A percentile compares a stretch with the other conserved stretches of the same genome.
phyloP scores from a whole-genome alignment of 108 stramenopile species.

The Pseudonitzschia multistriata region DNA sequence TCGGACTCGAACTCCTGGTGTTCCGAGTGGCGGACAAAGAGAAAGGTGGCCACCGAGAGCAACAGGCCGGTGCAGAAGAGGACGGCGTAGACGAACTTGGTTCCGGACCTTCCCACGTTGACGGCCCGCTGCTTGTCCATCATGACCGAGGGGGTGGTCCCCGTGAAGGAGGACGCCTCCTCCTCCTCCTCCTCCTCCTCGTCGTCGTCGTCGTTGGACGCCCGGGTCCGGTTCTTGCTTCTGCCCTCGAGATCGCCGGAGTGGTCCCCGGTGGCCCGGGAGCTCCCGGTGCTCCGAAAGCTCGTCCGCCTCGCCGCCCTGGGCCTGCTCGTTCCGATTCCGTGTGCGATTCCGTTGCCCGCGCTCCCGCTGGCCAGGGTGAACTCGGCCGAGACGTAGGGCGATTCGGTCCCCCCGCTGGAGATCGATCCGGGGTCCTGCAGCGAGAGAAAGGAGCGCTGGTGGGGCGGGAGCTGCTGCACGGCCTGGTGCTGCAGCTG shows the following conservation, averaged over 20 bases:
- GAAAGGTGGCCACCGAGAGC: not conserved
- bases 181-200: not conserved
- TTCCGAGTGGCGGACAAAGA: constrained; percentile 5
- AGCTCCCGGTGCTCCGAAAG: no score
- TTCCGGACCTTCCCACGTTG: not conserved
- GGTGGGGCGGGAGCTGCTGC: no score
- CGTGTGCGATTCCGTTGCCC: no score
- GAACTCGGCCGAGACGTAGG: not conserved
- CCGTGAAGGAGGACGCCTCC: not conserved
- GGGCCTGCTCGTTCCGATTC: no score
- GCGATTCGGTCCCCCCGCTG: not conserved
- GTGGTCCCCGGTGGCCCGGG: not conserved
- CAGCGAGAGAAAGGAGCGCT: not conserved
- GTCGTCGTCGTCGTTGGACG: not conserved
- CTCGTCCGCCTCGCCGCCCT: no score
- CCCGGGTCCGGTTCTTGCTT: not conserved
- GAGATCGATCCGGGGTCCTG: not conserved
- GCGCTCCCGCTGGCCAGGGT: not conserved
- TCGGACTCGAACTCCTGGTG: constrained; percentile 2
- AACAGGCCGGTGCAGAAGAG: not conserved
- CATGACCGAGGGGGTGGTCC: not conserved
- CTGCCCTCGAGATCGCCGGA: not conserved
- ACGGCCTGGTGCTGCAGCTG: no score
- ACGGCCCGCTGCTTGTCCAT: not conserved
- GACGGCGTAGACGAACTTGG: not conserved